A percentile compares a stretch with the other conserved stretches of the same genome.
phyloP scores from a whole-genome alignment of 2,329 filamentous ascomycete genomes.

The Juglanconis juglandina region DNA sequence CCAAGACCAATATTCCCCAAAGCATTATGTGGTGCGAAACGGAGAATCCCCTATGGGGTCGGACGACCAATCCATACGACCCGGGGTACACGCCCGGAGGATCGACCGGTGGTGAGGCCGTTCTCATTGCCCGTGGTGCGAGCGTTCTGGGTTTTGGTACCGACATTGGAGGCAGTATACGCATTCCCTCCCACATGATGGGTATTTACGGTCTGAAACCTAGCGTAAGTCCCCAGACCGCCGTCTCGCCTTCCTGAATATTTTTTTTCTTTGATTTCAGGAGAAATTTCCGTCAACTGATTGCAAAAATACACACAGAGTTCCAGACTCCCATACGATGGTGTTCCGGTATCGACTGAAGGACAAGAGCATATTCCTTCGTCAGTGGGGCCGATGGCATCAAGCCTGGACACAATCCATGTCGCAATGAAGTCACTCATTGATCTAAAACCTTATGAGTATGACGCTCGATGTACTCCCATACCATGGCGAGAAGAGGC shows the following conservation, averaged over 20 bases:
- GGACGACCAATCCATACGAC: constrained; percentile 44
- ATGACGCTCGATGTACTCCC: constrained; percentile 51
- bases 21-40: constrained; percentile 54
- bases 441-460: constrained; percentile 46
- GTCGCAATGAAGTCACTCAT: constrained; percentile 46
- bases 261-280: constrained; percentile 31
- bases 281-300: not conserved
- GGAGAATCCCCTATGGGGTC: constrained; percentile 49
- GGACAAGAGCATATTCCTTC: constrained; percentile 64
- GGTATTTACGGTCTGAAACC: constrained; percentile 49
- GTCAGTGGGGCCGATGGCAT: constrained; percentile 56
- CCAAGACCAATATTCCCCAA: constrained; percentile 46
- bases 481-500: constrained; percentile 49
- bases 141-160: constrained; percentile 47
- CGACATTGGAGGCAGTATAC: constrained; percentile 49
- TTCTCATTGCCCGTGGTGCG: constrained; percentile 36
- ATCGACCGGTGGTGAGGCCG: constrained; percentile 42
- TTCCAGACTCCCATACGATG: constrained; percentile 53
- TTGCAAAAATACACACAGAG: constrained; percentile 36
- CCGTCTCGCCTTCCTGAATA: too few relatives aligned
- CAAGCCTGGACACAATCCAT: constrained; percentile 47
- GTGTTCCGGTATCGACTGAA: constrained; percentile 58
- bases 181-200: constrained; percentile 45
- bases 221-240: constrained; percentile 29
- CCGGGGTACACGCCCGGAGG: constrained; percentile 33